phyloP scores from a whole-genome alignment of 306 rosid genomes.

The Chamaecrista fasciculata region DNA sequence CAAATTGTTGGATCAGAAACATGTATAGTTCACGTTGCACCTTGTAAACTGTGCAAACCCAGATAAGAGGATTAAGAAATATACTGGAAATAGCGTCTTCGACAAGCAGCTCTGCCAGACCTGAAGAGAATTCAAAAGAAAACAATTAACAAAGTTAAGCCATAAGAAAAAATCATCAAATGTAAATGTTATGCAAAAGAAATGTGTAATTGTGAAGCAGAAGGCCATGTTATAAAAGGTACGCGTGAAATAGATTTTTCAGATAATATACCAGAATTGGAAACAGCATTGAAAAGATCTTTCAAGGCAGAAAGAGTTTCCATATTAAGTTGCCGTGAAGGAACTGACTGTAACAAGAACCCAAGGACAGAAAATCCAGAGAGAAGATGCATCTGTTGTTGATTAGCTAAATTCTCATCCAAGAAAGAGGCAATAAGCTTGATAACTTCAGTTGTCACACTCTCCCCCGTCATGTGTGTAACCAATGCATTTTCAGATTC shows the following conservation, averaged over 20 bases:
- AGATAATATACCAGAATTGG: constrained; percentile 61
- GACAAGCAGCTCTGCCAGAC: constrained; percentile 73
- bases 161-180: constrained; percentile 25
- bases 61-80: constrained; percentile 89
- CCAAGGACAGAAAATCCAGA: constrained; percentile 96
- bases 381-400: constrained; percentile 96
- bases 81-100: constrained; percentile 79
- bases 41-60: constrained; percentile 72
- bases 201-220: not conserved
- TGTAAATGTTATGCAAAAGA: constrained; percentile 23
- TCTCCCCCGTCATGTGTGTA: constrained; percentile 47
- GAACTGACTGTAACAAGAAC: constrained; percentile 87
- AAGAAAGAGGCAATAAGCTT: constrained; percentile 89
- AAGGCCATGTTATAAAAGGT: no score
- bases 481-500: constrained; percentile 40
- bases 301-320: constrained; percentile 88
- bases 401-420: constrained; percentile 89
- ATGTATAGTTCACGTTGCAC: constrained; percentile 94
- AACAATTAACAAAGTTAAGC: constrained; percentile 14
- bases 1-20: constrained; percentile 95
- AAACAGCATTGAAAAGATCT: constrained; percentile 72
- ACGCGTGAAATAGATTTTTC: not conserved
- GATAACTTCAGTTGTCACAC: constrained; percentile 74
- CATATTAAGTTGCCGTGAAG: constrained; percentile 73
- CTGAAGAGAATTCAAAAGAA: constrained; percentile 38